Conservation (phyloP, 768 basidiomycete species). For the Lactifluus pinguis region DNA sequence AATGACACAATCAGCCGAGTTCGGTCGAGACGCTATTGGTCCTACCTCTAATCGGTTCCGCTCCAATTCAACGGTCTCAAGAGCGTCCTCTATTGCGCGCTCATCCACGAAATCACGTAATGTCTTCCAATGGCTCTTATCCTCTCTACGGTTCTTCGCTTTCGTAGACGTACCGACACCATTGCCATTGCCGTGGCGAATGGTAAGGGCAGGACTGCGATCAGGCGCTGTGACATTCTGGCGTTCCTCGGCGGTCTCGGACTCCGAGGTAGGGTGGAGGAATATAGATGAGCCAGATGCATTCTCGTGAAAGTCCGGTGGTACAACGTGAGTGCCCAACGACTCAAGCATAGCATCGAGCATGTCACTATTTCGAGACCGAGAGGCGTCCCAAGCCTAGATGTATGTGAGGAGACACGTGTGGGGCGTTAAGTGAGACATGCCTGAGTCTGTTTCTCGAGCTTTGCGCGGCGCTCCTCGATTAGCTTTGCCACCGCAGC, state of each 20-base stretch:
- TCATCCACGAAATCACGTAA: constrained; percentile 83
- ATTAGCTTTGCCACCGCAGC: constrained; percentile 65
- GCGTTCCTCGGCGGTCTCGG: constrained; percentile 24
- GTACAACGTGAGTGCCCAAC: constrained; percentile 63
- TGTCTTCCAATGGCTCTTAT: constrained; percentile 67
- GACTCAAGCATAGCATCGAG: constrained; percentile 67
- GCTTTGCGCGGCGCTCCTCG: constrained; percentile 54
- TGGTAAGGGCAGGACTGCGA: constrained; percentile 37
- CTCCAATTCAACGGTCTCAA: constrained; percentile 67
- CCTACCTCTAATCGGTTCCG: constrained; percentile 55
- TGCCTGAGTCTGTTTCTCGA: constrained; percentile 57
- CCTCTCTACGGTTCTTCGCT: constrained; percentile 23
- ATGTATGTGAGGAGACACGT: neutral
- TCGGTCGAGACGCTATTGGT: constrained; percentile 28
- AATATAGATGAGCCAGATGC: constrained; percentile 68
- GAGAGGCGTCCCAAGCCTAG: constrained; percentile 64
- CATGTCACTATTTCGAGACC: constrained; percentile 49
- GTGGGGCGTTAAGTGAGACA: constrained; percentile 2
- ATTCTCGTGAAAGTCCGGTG: constrained; percentile 65
- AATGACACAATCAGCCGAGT: neutral
- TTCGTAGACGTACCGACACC: constrained; percentile 12
- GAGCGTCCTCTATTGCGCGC: constrained; percentile 63
- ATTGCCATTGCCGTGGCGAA: constrained; percentile 23
- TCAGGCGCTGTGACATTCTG: constrained; percentile 19
- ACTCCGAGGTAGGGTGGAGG: constrained; percentile 57